Evolutionary conservation across 179 eudicot species (phyloP), one percentile per base, ranked within the genome.

Genomic region (Silene noctiflora): DNA sequence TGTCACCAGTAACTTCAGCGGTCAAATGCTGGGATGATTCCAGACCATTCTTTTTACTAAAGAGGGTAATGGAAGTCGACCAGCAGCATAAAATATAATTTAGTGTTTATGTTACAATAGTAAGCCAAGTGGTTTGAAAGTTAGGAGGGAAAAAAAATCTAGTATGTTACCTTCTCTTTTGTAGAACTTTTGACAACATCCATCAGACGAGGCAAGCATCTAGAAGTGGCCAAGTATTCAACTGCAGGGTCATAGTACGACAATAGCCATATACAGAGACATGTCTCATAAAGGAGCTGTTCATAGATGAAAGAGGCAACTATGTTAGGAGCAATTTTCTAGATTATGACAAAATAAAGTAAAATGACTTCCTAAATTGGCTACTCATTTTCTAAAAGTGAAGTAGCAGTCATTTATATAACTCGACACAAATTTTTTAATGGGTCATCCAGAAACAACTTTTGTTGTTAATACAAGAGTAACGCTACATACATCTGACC

Each of bases 251-350:
- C 97, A 78, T 87, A 95, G 83, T 75, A 95, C n/a, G 99, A 93
- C 83, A 95, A 82, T 59, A 95, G 91, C 99, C 99, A 95, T 73
- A 93, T 79, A 76, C 99, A 95, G 48, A 95, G 91, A 76, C 97
- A 91, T 29, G 97, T 91, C 85, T 95, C 99, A 76, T 95, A 95
- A 61, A 95, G 95, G 25, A 95, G 91, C 99, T 95, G 96, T 80
- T 75, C 55, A 68, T 39, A 56, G 68, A 33, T 21, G 65, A 70
- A 29, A 77, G 59, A 53, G 59, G 20, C 39, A 76, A 31, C 22
- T 74, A 69, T 12, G 63, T 81, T 63, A 73, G 75, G 35, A 17
- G 46, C 22, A 21, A 42, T 42, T 42, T 42, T 42, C 48, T 1
- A 42, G 13, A 42, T 8, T 42, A 42, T 42, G 48, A 63, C 25